These are phyloP conservation scores for Nothophytophthora sp. DNA, from an alignment of 352 stramenopile species.

Conservation along the genomic window DNA sequence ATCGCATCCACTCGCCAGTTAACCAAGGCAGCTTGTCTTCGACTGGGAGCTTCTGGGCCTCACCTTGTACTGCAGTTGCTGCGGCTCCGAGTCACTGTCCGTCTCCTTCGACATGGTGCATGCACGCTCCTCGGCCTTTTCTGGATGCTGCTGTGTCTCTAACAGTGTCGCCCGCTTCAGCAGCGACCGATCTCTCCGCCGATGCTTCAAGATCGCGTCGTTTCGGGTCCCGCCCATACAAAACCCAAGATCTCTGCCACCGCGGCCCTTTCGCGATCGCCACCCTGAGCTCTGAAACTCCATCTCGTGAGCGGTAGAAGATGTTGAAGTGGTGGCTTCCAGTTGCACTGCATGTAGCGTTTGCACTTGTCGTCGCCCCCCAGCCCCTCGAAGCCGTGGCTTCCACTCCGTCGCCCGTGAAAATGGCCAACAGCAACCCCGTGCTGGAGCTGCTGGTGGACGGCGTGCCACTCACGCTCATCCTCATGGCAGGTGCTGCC, in stretches of 20 bases:
- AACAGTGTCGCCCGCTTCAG: no score
- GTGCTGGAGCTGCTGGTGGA: constrained; percentile 18
- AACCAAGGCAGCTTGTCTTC: neutral
- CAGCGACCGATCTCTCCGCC: no score
- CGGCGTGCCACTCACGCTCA: constrained; percentile 1
- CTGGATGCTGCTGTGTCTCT: no score
- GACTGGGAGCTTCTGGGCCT: neutral
- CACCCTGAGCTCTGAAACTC: no score
- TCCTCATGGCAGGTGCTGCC: constrained; percentile 23
- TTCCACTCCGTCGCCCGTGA: constrained; percentile 5
- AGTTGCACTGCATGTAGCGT: neutral
- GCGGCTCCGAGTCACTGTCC: constrained; percentile 77
- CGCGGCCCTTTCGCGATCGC: no score
- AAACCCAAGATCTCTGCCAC: no score
- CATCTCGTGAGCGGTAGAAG: neutral
- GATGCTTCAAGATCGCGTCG: constrained; percentile 15
- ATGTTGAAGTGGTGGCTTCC: constrained; percentile 2
- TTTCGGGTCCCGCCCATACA: constrained; percentile 6
- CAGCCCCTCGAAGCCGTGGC: neutral
- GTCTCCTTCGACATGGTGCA: constrained; percentile 82
- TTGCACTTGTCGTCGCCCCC: neutral
- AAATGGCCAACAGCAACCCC: constrained; percentile 29
- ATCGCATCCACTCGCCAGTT: neutral
- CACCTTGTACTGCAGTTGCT: constrained; percentile 90
- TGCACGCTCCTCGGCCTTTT: no score